Evolutionary conservation across 2,329 filamentous ascomycete species (phyloP), one percentile per base, ranked within the genome.

Genomic region (Fusarium oligoseptatum): DNA sequence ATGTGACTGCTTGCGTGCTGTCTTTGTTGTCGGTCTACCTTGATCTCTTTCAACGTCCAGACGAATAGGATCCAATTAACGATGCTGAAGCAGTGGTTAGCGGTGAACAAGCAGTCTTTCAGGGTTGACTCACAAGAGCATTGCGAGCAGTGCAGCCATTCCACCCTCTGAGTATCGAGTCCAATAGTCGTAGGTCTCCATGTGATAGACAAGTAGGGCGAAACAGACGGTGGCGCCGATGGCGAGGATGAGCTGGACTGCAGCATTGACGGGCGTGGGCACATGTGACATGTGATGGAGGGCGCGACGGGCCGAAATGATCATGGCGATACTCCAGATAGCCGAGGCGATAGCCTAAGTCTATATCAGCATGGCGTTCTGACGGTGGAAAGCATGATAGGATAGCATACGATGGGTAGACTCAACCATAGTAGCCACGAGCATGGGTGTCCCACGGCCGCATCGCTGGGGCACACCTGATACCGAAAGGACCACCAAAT

Each of bases 401-500:
- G n/a, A n/a, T 7, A 15, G 64, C 73, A 37, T 65, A 78, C 77
- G 37, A 79, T 60, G 5, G 78, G 78, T 2, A 80, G 65, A 36
- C 70, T 76, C 9, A 75, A 45, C 77, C 78, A 80, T 1, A 79
- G 61, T 29, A 77, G 36, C 75, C 73, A 76, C 3, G 73, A 78
- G 60, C 78, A 80, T 3, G 58, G 27, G n/a, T 73, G 63, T 9
- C 64, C 67, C 7, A 70, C 63, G 7, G 36, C 39, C 4, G 66
- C 74, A 62, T 69, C 58, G 14, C 29, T 57, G 0, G 77, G 75
- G 57, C 78, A 80, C 12, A 72, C 60, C n/a, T 70, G 67, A 3
- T 72, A 67, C 12, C 69, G 61, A 12, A 76, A 52, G 57, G 76
- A 78, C 78, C 78, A 80, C 78, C 78, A 87, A 11, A 91, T 71